Conservation (phyloP, 176 grass and related monocot species). For the Echinochloa phyllopogon region DNA sequence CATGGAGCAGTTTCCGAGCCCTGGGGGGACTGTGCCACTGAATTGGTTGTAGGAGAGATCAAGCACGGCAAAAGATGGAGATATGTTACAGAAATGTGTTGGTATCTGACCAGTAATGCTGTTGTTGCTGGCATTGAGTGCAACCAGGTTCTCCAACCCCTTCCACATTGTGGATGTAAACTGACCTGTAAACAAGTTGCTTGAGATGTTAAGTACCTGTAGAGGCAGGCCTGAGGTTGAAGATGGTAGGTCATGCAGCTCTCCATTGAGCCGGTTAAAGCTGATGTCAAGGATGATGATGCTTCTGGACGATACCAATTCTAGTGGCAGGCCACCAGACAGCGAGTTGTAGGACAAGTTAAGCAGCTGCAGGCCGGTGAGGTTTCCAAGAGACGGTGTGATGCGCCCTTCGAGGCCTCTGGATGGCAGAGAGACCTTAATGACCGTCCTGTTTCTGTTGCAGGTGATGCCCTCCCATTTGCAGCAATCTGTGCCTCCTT, state of each 20-base stretch:
- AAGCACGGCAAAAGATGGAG: constrained; percentile 12
- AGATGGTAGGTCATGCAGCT: constrained; percentile 1
- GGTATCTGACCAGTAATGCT: constrained; percentile 47
- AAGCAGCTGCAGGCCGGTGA: constrained; percentile 28
- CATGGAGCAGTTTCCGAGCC: constrained; percentile 42
- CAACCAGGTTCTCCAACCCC: constrained; percentile 22
- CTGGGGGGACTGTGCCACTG: constrained; percentile 20
- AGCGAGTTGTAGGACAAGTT: constrained; percentile 49
- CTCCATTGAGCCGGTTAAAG: constrained; percentile 39
- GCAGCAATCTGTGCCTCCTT: constrained; percentile 42
- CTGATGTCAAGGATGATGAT: constrained; percentile 42
- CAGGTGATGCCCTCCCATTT: constrained; percentile 48
- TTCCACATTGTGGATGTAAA: constrained; percentile 42
- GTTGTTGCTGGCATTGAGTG: constrained; percentile 51
- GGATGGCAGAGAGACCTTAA: constrained; percentile 8
- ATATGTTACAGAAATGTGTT: constrained; percentile 17
- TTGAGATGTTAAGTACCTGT: constrained; percentile 58
- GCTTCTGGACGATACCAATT: constrained; percentile 33
- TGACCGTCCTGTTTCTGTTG: constrained; percentile 8
- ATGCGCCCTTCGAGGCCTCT: constrained; percentile 38
- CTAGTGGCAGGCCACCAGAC: constrained; percentile 10
- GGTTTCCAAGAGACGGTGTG: constrained; percentile 30
- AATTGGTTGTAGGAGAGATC: constrained; percentile 42
- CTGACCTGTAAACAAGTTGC: constrained; percentile 44
- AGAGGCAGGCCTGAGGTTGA: constrained; percentile 11